Evolutionary conservation across 306 rosid genomes (phyloP), one percentile per base, ranked within the genome.

Genomic region (Prunus mira): DNA sequence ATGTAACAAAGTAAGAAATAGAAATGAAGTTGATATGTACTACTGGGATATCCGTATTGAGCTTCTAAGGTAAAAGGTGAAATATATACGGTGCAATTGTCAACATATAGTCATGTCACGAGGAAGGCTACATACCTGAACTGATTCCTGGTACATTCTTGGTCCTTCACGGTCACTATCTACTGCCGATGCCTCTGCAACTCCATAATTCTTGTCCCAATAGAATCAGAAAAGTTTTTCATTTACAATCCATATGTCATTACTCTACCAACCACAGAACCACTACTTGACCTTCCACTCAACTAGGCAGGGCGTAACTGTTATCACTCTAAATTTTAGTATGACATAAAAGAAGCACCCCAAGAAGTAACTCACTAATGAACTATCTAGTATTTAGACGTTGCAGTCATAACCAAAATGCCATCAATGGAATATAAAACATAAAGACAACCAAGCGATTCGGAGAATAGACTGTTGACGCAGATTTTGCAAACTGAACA

Each of bases 401-500:
- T 79, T 67, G 79, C 38, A 45, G 75, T 76, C 70, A 80, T 64
- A 78, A 79, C 80, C 82, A 78, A 84, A 79, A 69, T 67, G 81
- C 76, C 68, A 84, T 72, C 78, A 88, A 71, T 47, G 77, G 83
- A 57, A 91, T 80, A 81, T 34, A 84, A 70, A 87, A 76, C 72
- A 84, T 27, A 67, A 79, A 78, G 79, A 57, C 56, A 78, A 84
- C 67, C 65, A 63, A 30, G 66, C 14, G 58, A 79, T 76, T 85
- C 27, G 86, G 80, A 75, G 86, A 80, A 79, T 54, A 81, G 73
- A 75, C 75, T 4, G 83, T 78, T 12, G 91, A 82, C 69, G 93
- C 85, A 55, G 98, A 88, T 52, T 34, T 80, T 14, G 93, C 78
- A 80, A 94, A 94, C 88, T 94, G 98, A 85, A 94, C 90, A 55